Conservation (phyloP, 768 basidiomycete genomes). For the Lentinula guzmanii region DNA sequence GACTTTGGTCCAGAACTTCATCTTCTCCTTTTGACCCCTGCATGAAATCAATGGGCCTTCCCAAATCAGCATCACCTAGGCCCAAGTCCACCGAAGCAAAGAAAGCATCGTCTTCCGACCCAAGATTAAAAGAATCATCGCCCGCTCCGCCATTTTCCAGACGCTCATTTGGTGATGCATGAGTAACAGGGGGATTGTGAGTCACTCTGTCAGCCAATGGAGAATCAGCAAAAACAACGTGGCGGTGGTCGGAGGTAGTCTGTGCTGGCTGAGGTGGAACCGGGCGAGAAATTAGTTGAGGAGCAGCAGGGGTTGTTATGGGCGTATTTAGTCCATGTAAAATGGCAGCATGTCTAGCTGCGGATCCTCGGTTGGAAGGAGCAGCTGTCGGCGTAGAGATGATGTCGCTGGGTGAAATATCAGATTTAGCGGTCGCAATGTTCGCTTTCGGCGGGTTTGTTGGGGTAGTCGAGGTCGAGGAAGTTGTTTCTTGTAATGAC, state of each 20-base stretch:
- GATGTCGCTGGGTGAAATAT: background rate
- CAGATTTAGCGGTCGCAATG: conserved; percentile 7
- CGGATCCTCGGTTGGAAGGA: conserved; percentile 3
- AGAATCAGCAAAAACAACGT: conserved; percentile 3
- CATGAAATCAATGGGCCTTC: conserved; percentile 37
- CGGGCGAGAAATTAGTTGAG: background rate
- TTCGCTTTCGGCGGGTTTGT: background rate
- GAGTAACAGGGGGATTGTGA: conserved; percentile 7
- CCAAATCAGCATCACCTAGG: conserved; percentile 40
- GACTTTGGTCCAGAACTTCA: background rate
- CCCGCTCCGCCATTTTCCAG: conserved; percentile 10
- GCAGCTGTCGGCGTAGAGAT: conserved; percentile 10
- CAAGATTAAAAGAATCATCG: conserved; percentile 37
- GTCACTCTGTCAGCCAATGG: background rate
- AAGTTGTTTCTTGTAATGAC: conserved; percentile 1
- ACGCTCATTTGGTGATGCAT: conserved; percentile 2
- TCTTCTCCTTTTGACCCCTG: conserved; percentile 14
- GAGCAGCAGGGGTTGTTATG: conserved; percentile 22
- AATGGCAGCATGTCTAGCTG: conserved; percentile 2
- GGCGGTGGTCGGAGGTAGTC: conserved; percentile 2
- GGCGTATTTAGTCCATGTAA: conserved; percentile 23
- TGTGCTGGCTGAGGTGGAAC: conserved; percentile 1
- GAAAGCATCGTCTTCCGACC: conserved; percentile 65
- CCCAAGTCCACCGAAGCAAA: conserved; percentile 51
- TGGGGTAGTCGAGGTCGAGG: background rate